Evolutionary conservation across 352 stramenopile species (phyloP), one percentile per base, ranked within the genome.

Genomic region (Phytophthora sojae): DNA sequence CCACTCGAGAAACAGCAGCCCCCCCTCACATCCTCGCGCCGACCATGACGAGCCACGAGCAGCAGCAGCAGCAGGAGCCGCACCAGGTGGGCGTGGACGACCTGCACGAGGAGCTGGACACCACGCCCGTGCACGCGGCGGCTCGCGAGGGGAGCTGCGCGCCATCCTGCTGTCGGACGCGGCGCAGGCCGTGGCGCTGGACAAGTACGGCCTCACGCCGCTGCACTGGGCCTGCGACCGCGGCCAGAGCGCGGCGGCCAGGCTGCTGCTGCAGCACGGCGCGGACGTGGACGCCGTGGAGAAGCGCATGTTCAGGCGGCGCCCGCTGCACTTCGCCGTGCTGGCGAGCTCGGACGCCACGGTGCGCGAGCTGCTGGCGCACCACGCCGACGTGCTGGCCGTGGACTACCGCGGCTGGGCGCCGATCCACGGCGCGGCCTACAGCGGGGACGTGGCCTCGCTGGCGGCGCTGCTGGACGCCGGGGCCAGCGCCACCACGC

Each of bases 171-270:
- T 57, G 3, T 67, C 72, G 3, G 76, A 89, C 17, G 30, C 49
- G 14, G 32, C 64, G 23, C 72, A 85, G 54, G 68, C 78, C 35
- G 8, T 69, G 42, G 61, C 71, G 58, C 67, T 75, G 17, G 86
- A 93, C 78, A 91, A 93, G 76, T 94, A 93, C 69, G 74, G 75
- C 1, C 76, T 94, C 63, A 92, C 85, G 35, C 68, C 83, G 30
- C 69, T 94, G 62, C 85, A 94, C 73, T 94, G 87, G 87, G 82
- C 85, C 9, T 83, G 82, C 29, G 87, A 94, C 30, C 76, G 82
- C 23, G 83, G 79, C 9, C 63, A 92, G n/a, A 56, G 55, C 1
- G 70, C 37, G 2, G 61, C 69, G 6, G 73, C 69, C 6, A 30
- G 55, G 19, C 64, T 83, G 23, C 69, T 94, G 30, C 60, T 94